These are phyloP conservation scores for Penicillium chermesinum DNA, from an alignment of 495 filamentous ascomycete genomes.

Conservation along the genomic window DNA sequence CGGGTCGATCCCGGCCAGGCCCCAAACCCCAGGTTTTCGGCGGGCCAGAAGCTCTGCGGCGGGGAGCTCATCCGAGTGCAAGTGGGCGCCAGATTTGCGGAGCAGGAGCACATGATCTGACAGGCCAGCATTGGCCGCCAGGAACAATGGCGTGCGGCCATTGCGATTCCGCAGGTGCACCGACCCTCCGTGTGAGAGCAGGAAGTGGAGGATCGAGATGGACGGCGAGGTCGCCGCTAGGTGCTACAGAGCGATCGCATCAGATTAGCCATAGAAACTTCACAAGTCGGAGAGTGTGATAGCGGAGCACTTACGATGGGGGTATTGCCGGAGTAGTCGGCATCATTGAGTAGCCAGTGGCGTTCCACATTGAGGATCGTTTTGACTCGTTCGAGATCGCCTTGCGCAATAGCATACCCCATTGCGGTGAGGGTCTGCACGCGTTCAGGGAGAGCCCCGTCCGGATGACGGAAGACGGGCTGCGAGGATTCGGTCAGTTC, in stretches of 20 bases:
- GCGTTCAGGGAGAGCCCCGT: constrained; percentile 43
- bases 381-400: constrained; percentile 58
- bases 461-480: constrained; percentile 66
- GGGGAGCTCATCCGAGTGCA: constrained; percentile 59
- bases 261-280: not conserved
- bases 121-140: constrained; percentile 62
- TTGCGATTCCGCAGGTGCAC: constrained; percentile 80
- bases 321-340: constrained; percentile 90
- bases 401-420: constrained; percentile 74
- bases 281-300: not conserved
- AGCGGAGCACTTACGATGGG: constrained; percentile 51
- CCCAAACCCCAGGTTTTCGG: constrained; percentile 42
- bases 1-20: constrained; percentile 41
- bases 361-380: constrained; percentile 62
- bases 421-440: constrained; percentile 61
- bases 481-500: constrained; percentile 75
- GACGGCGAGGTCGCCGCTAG: constrained; percentile 57
- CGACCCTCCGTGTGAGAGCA: constrained; percentile 73
- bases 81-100: constrained; percentile 62
- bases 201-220: constrained; percentile 59
- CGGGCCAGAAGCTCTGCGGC: constrained; percentile 44
- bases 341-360: constrained; percentile 65
- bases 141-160: constrained; percentile 75
- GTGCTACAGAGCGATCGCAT: constrained; percentile 41
- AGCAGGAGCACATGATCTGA: constrained; percentile 61